Base-by-base conservation (phyloP, 768 basidiomycete genomes). In the Auriscalpium microsporum region DNA sequence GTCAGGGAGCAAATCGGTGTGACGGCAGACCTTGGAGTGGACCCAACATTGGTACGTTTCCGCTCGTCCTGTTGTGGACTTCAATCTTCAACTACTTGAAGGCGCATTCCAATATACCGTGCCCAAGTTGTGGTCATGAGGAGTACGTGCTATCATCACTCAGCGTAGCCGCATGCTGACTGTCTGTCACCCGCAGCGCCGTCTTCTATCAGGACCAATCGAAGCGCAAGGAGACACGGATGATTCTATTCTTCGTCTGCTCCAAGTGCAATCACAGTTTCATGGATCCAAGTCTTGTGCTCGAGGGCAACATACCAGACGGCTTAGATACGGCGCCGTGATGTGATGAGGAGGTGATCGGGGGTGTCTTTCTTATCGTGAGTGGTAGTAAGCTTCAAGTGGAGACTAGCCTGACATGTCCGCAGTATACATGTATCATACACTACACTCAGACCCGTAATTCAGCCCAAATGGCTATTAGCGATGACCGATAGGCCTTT, bases 191-290 rank as follows among this genome's bases (percentile, higher is more conserved):
- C 60, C 48, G 54, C 64, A 98, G 94, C 65, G 83, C 91, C 50
- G 94, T 98, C 5, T 82, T 90, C 67, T 98, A 88, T 69, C 95
- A 97, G 70, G 95, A 97, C 70, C 95, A 98, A 68, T 96, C 93
- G 16, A 94, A 95, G 68, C 86, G 95, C 54, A 92, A 91, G 64
- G 92, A 95, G 67, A 97, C 95, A 1, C 80, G 89, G 2, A 95
- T 95, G 93, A 90, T 90, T 50, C 77, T 93, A 2, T 94, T 94
- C 74, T 94, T 84, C 66, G 90, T 93, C 47, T 94, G 91, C 67
- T 81, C 83, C 19, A 87, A 87, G 63, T 92, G 90, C 68, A 84
- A 86, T 61, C 74, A 87, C 60, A 81, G 75, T 63, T 92, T 86
- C 66, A 77, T 77, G 52, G 90, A 93, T 68, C 84, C 89, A 19